Percentiles rank a stretch among this genome's conserved stretches.
phyloP scores from a whole-genome alignment of 164 flowering plant genomes.

The Chimonanthus praecox region DNA sequence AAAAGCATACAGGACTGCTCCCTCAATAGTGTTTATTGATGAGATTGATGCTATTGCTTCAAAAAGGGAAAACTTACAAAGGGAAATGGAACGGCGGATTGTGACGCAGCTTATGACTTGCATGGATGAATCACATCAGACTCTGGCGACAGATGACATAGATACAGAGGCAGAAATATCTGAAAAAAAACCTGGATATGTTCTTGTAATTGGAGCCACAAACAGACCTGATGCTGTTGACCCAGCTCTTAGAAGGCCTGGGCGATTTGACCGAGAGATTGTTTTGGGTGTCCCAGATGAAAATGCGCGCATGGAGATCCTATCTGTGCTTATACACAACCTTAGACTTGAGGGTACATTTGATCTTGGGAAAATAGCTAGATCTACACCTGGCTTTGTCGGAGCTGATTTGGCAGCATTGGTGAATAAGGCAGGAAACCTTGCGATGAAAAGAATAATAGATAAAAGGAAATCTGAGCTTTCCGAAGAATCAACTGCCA shows the following conservation, averaged over 20 bases:
- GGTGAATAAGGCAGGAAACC: conserved; percentile 71
- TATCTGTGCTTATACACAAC: conserved; percentile 50
- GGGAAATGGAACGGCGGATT: conserved; percentile 85
- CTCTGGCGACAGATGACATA: conserved; percentile 20
- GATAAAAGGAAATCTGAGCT: conserved; percentile 44
- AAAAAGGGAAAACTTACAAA: conserved; percentile 78
- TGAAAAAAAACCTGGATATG: conserved; percentile 50
- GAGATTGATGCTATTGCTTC: conserved; percentile 97
- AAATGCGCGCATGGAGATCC: conserved; percentile 68
- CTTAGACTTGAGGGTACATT: conserved; percentile 69
- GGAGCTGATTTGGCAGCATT: conserved; percentile 84
- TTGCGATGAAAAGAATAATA: conserved; percentile 68
- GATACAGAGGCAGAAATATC: conserved; percentile 30
- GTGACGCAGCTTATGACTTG: conserved; percentile 93
- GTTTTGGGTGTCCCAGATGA: conserved; percentile 77
- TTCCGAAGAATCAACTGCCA: conserved; percentile 10
- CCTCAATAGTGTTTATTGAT: conserved; percentile 91
- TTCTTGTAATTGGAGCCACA: conserved; percentile 95
- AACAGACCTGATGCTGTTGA: conserved; percentile 94
- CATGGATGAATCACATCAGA: conserved; percentile 74
- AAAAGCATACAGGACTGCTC: conserved; percentile 91
- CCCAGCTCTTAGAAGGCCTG: conserved; percentile 84
- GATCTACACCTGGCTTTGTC: conserved; percentile 84
- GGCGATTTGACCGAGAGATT: conserved; percentile 88
- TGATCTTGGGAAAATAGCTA: conserved; percentile 64